These are phyloP conservation scores for Desmodesmus armatus DNA, from an alignment of 139 green algal species.

Conservation along the genomic window DNA sequence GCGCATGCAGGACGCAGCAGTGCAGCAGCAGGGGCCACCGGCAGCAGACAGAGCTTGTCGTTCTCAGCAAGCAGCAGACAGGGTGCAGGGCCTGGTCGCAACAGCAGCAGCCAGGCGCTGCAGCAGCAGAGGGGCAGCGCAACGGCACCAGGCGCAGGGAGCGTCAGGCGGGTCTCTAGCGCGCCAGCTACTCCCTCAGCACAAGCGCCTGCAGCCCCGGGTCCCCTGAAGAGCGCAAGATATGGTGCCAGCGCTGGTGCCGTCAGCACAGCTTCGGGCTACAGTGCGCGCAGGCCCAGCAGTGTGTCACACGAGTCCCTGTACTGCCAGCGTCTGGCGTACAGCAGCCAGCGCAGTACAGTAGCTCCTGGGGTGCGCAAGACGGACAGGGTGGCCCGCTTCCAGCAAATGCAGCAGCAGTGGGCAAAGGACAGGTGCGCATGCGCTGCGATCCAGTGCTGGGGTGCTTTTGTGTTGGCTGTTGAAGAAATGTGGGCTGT, in stretches of 20 bases:
- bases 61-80: neutral
- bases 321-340: conserved; percentile 10
- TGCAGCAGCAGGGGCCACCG: neutral
- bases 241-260: too few relatives aligned
- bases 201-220: neutral
- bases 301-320: neutral
- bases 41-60: neutral
- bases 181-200: neutral
- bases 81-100: neutral
- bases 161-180: neutral
- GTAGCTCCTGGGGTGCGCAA: conserved; percentile 39
- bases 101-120: neutral
- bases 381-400: conserved; percentile 32
- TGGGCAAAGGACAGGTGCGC: conserved; percentile 44
- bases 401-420: conserved; percentile 27
- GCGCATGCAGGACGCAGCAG: neutral
- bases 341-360: neutral
- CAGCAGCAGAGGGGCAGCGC: neutral
- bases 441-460: too few relatives aligned
- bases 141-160: neutral
- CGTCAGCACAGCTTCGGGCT: neutral
- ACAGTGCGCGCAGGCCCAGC: neutral
- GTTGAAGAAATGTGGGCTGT: too few relatives aligned
- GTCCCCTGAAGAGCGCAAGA: neutral
- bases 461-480: too few relatives aligned